These are phyloP conservation scores for Cardamine chenopodiifolia DNA, from an alignment of 345 rosid species.

Conservation along the genomic window DNA sequence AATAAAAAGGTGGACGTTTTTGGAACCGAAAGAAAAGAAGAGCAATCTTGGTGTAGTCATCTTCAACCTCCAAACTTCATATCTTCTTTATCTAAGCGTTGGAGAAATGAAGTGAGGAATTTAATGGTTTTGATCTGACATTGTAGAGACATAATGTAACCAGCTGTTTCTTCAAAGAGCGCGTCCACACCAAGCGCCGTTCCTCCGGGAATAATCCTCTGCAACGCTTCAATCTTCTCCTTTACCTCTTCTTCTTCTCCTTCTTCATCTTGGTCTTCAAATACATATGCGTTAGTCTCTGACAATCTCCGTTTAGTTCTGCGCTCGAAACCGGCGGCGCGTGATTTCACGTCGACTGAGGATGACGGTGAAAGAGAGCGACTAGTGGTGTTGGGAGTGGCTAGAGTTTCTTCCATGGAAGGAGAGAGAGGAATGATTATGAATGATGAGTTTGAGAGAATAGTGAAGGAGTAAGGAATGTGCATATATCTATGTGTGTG, in stretches of 20 bases:
- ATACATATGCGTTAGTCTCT: conserved; percentile 29
- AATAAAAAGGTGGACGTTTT: neutral
- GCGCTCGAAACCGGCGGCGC: conserved; percentile 35
- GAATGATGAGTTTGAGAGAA: conserved; percentile 38
- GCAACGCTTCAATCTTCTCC: conserved; percentile 63
- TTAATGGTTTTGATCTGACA: conserved; percentile 66
- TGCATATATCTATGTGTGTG: conserved; percentile 17
- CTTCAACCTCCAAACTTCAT: conserved; percentile 59
- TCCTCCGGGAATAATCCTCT: conserved; percentile 78
- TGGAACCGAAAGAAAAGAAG: conserved; percentile 16
- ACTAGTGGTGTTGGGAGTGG: conserved; percentile 21
- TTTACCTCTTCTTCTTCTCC: conserved; percentile 49
- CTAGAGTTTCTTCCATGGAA: conserved; percentile 45
- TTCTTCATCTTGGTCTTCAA: conserved; percentile 37
- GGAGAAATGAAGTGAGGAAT: conserved; percentile 52
- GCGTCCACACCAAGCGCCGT: conserved; percentile 58
- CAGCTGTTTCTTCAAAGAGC: conserved; percentile 76
- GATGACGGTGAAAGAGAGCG: conserved; percentile 25
- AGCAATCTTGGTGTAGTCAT: conserved; percentile 23
- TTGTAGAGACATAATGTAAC: conserved; percentile 61
- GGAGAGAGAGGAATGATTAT: neutral
- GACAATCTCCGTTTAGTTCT: conserved; percentile 41
- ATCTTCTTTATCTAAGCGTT: conserved; percentile 56
- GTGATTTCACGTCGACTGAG: conserved; percentile 34
- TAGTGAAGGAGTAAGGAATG: conserved; percentile 33